phyloP scores from a whole-genome alignment of 108 stramenopile genomes.

The Cyclotella distinguenda region DNA sequence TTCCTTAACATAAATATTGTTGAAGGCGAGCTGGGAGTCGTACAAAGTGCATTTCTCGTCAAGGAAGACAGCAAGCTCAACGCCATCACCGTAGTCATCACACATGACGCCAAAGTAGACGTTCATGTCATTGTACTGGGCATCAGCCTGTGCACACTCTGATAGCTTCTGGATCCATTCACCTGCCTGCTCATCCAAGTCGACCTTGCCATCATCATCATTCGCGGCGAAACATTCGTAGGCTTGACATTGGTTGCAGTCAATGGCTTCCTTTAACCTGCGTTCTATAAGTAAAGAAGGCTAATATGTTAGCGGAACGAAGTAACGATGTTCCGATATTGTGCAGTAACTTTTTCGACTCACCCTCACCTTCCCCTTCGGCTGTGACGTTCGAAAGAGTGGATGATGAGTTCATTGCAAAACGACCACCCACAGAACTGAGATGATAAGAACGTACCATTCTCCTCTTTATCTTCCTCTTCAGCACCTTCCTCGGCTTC shows the following conservation, averaged over 20 bases:
- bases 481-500: neutral
- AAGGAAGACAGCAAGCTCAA: slow-evolving; percentile 27
- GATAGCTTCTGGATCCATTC: slow-evolving; percentile 4
- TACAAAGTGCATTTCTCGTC: slow-evolving; percentile 23
- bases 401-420: neutral
- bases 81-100: slow-evolving; percentile 19
- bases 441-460: too few species aligned
- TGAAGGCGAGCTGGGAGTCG: slow-evolving; percentile 8
- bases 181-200: neutral
- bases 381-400: neutral
- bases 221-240: neutral
- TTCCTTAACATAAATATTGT: slow-evolving; percentile 2
- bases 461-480: neutral
- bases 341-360: neutral
- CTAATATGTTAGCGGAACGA: neutral
- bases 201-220: neutral
- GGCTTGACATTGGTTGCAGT: neutral
- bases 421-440: too few species aligned
- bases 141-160: neutral
- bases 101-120: slow-evolving; percentile 28
- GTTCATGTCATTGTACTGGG: slow-evolving; percentile 5
- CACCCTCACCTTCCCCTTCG: neutral
- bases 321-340: neutral
- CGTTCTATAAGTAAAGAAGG: neutral
- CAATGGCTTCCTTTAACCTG: neutral